These are phyloP conservation scores for Colletotrichum filicis DNA, from an alignment of 2,329 filamentous ascomycete genomes.

Conservation along the genomic window DNA sequence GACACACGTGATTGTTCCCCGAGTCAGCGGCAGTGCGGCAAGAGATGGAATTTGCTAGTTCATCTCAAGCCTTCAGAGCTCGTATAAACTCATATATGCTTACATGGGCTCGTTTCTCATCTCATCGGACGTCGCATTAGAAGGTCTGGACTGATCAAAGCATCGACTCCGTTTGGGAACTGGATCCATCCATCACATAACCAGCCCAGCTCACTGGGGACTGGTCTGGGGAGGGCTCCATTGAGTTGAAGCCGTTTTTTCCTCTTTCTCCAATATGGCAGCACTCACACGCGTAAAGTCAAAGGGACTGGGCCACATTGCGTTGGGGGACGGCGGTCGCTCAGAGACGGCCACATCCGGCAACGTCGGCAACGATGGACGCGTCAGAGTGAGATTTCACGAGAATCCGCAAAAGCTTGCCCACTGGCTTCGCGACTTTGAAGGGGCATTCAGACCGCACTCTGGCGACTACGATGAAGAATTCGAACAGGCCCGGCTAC, in stretches of 20 bases:
- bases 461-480: neutral
- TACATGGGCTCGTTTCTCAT: neutral
- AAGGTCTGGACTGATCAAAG: neutral
- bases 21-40: neutral
- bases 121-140: neutral
- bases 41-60: neutral
- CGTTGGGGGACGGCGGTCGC: constrained; percentile 38
- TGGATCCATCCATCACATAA: too few species aligned
- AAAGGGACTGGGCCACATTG: constrained; percentile 41
- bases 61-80: neutral
- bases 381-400: constrained; percentile 46
- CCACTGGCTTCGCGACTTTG: constrained; percentile 41
- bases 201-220: neutral
- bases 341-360: constrained; percentile 38
- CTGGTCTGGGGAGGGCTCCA: constrained; percentile 1
- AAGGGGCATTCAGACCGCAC: constrained; percentile 22
- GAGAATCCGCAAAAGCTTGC: constrained; percentile 40
- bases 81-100: neutral
- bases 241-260: neutral
- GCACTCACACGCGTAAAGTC: constrained; percentile 43
- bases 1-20: constrained; percentile 20
- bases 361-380: constrained; percentile 43
- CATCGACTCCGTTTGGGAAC: too few species aligned
- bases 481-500: neutral
- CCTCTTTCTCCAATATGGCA: constrained; percentile 38